Base-by-base conservation (phyloP, 2,329 filamentous ascomycete genomes). In the Nemania sp. region DNA sequence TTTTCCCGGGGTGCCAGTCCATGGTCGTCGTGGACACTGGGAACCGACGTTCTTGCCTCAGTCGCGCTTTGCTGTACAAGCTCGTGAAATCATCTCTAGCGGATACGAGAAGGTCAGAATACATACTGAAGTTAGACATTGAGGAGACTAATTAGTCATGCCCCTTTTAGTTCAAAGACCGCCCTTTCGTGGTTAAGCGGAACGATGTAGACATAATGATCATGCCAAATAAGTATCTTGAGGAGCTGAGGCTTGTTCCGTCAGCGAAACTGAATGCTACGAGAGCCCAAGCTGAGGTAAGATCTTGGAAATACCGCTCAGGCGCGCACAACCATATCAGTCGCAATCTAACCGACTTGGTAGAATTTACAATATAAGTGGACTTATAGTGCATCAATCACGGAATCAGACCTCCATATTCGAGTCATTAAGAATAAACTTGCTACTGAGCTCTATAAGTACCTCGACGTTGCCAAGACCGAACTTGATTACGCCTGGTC, bases 11-110 rank as follows among this genome's bases (percentile, higher is more conserved):
- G 59, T 43, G 13, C 54, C 59, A 2, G 35, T 57, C 10, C 59
- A 61, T 42, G 59, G 59, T 15, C 59, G 45, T 17, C 54, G 49
- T 35, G 53, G 54, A 47, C 37, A 15, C n/a, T 61, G 59, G 59
- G 59, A 61, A 29, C 59, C 59, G 25, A 20, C 54, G 2, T 18
- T 58, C 11, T 61, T 54, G 59, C 54, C 53, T 5, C 59, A 62
- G 37, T 52, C 54, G 13, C 48, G 59, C 15, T 62, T 62, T 32
- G 58, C 54, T 15, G 54, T 54, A 10, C 37, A 49, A 2, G 48
- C 54, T 35, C 54, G 48, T 18, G 25, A 39, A 12, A 43, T 61
- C 12, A 11, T 61, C 6, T 2, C 25, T 1, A 57, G 47, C 37
- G 59, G 59, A 17, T 61, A 57, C 7, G 4, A 1, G 5, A 54